Percentiles rank a stretch among this genome's conserved stretches.
Conservation (phyloP, 2,329 filamentous ascomycete genomes). For the Colletotrichum nymphaeae region DNA sequence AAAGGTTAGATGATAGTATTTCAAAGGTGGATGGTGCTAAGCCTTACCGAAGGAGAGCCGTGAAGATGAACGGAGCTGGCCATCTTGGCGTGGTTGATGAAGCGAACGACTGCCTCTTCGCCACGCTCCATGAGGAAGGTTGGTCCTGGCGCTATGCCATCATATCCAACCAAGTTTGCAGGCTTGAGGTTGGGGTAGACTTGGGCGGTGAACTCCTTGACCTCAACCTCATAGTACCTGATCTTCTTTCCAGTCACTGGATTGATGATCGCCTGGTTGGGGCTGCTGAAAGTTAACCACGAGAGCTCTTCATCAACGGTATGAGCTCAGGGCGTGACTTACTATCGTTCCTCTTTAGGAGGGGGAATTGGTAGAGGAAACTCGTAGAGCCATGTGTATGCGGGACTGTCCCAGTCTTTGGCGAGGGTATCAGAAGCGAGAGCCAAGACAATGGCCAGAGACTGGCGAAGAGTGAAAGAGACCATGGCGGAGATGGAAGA, state of each 20-base stretch:
- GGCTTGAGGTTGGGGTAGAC: conserved; percentile 40
- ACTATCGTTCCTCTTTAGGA: conserved; percentile 54
- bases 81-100: conserved; percentile 55
- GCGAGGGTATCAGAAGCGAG: conserved; percentile 31
- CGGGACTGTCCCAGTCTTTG: conserved; percentile 33
- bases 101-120: conserved; percentile 60
- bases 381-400: conserved; percentile 33
- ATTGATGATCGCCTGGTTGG: conserved; percentile 34
- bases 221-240: conserved; percentile 42
- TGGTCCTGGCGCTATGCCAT: conserved; percentile 61
- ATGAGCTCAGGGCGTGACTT: background rate
- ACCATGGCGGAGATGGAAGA: conserved; percentile 12
- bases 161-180: conserved; percentile 52
- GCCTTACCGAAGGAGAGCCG: conserved; percentile 54
- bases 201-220: conserved; percentile 39
- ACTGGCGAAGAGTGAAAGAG: conserved; percentile 31
- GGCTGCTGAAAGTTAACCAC: conserved; percentile 1
- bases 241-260: conserved; percentile 48
- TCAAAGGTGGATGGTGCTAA: no score
- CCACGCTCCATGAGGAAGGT: conserved; percentile 58
- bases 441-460: conserved; percentile 23
- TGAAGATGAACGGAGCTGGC: conserved; percentile 60
- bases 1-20: background rate
- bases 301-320: fast-evolving
- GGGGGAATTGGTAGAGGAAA: conserved; percentile 44